phyloP scores from a whole-genome alignment of 2,329 filamentous ascomycete genomes.

The Blastomyces silverae region DNA sequence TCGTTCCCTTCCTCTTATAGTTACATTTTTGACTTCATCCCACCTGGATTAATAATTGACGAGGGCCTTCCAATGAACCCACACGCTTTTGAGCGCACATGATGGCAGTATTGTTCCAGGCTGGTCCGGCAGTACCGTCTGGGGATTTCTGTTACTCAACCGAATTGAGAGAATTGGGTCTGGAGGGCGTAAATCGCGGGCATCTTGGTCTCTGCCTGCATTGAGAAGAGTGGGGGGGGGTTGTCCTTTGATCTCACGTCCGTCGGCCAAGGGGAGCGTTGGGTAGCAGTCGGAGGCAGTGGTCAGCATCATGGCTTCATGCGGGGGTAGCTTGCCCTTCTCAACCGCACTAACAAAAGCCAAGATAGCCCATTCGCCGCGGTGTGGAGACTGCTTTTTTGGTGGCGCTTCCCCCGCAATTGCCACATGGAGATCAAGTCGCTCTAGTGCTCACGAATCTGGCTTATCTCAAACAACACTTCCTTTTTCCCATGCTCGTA shows the following conservation, averaged over 20 bases:
- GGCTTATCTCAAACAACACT: not conserved
- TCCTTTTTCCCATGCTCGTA: not conserved
- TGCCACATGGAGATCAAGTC: not conserved
- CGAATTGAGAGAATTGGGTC: not conserved
- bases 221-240: not conserved
- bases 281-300: not conserved
- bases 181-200: not conserved
- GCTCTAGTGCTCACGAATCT: constrained; percentile 1
- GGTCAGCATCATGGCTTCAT: not conserved
- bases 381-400: not conserved
- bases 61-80: not conserved
- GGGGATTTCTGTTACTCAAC: constrained; percentile 5
- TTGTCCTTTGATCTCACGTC: not conserved
- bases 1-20: not conserved
- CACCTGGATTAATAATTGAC: constrained; percentile 5
- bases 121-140: not conserved
- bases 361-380: not conserved
- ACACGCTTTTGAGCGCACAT: not conserved
- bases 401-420: constrained; percentile 1
- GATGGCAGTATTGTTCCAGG: not conserved
- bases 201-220: not conserved
- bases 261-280: not conserved
- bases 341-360: not conserved
- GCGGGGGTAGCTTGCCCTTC: not conserved
- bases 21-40: not conserved